phyloP scores from a whole-genome alignment of 768 basidiomycete genomes.

The Tricholoma saponaceum region DNA sequence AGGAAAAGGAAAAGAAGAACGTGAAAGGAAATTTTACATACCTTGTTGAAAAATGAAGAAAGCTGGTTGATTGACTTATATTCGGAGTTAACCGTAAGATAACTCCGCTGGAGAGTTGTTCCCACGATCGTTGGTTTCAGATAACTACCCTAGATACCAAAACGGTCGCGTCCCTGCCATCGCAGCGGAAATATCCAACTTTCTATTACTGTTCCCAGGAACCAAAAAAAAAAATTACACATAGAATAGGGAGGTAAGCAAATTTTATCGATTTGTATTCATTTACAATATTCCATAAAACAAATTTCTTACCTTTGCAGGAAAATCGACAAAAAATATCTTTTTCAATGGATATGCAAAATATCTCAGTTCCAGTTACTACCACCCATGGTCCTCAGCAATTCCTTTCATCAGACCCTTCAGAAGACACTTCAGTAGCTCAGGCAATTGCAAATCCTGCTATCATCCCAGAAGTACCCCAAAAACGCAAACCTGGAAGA shows the following conservation, averaged over 20 bases:
- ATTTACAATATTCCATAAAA: neutral
- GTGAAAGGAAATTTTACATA: neutral
- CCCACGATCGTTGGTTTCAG: slow-evolving; percentile 2
- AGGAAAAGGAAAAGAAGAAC: slow-evolving; percentile 3
- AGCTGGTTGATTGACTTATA: too few relatives aligned
- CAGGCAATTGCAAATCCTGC: neutral
- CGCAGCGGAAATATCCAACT: neutral
- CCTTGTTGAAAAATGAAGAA: neutral
- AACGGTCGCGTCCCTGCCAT: neutral
- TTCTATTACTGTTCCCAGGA: neutral
- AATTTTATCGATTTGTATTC: neutral
- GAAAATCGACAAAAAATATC: slow-evolving; percentile 1
- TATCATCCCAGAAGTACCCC: neutral
- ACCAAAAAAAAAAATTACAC: neutral
- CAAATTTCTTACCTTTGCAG: neutral
- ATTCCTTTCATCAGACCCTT: neutral
- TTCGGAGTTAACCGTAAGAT: neutral
- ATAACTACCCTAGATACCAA: neutral
- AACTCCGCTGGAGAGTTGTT: neutral
- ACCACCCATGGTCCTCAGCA: too few relatives aligned
- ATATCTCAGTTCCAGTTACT: neutral
- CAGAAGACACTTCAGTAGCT: neutral
- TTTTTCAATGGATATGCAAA: slow-evolving; percentile 1
- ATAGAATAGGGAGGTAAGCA: neutral
- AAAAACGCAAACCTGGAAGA: slow-evolving; percentile 68